phyloP scores from a whole-genome alignment of 768 basidiomycete species.

The Phallus indusiatus region DNA sequence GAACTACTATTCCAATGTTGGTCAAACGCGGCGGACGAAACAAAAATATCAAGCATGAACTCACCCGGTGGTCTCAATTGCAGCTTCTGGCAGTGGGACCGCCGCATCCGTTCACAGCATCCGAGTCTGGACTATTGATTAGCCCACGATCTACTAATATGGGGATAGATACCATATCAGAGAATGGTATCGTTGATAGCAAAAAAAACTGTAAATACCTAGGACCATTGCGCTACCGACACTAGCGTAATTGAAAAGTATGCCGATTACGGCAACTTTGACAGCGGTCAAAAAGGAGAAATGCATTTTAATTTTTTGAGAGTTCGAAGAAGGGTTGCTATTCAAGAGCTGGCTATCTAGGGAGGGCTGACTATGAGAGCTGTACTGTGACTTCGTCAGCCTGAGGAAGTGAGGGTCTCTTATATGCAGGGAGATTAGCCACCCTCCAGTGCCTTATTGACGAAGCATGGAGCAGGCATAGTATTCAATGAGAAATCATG shows the following conservation, averaged over 20 bases:
- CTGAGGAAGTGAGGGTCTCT: not conserved
- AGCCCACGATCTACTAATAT: not conserved
- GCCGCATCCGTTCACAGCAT: not conserved
- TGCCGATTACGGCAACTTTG: not conserved
- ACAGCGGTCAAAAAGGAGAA: not conserved
- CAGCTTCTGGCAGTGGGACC: conserved; percentile 5
- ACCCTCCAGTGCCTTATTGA: not conserved
- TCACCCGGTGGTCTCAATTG: not conserved
- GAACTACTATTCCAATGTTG: not conserved
- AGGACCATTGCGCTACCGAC: not conserved
- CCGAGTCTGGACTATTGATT: not conserved
- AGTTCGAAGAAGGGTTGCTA: not conserved
- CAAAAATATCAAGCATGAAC: not conserved
- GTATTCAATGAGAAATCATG: not conserved
- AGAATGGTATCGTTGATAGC: not conserved
- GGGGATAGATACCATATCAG: not conserved
- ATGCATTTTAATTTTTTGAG: not conserved
- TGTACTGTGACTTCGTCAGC: not conserved
- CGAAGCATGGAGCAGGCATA: not conserved
- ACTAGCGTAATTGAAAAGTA: not conserved
- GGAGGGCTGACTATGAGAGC: not conserved
- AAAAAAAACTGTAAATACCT: not conserved
- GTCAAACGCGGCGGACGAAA: not conserved
- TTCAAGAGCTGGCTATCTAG: not conserved
- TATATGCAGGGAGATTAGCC: not conserved